Percentiles rank a stretch among this genome's conserved stretches.
Evolutionary conservation across 352 stramenopile species (phyloP).

Genomic region (Globisporangium echinulatum): DNA sequence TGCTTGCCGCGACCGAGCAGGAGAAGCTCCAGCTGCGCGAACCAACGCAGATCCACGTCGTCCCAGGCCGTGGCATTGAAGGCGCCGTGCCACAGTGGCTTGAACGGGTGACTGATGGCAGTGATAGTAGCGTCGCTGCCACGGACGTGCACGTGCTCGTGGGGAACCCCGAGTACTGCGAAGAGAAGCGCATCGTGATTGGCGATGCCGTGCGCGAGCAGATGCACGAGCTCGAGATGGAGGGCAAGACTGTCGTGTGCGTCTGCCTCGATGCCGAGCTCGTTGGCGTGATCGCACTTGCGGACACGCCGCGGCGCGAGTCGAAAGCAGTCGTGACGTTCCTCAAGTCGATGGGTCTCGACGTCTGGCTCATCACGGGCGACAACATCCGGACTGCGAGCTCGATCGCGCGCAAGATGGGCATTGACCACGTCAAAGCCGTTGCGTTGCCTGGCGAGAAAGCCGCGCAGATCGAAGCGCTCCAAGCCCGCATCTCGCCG

Average conservation of each 20-base stretch:
- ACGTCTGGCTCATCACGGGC: constrained; percentile 87
- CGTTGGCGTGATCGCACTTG: constrained; percentile 68
- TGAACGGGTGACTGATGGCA: constrained; percentile 2
- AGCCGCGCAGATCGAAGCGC: constrained; percentile 84
- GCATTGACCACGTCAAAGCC: constrained; percentile 81
- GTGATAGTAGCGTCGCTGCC: not conserved
- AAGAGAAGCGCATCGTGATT: constrained; percentile 71
- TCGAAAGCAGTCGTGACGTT: constrained; percentile 62
- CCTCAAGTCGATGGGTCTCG: constrained; percentile 74
- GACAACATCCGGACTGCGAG: constrained; percentile 91
- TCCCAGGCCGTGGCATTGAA: constrained; percentile 76
- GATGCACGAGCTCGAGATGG: constrained; percentile 79
- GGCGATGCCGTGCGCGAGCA: constrained; percentile 50
- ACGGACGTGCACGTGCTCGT: constrained; percentile 50
- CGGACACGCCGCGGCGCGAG: constrained; percentile 70
- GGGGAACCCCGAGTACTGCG: constrained; percentile 73
- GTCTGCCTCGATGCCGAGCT: constrained; percentile 67
- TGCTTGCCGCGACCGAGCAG: constrained; percentile 63
- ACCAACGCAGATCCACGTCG: constrained; percentile 62
- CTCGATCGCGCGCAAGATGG: constrained; percentile 85
- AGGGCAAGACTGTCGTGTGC: constrained; percentile 82
- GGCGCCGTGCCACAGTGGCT: constrained; percentile 41
- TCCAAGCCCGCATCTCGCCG: constrained; percentile 66
- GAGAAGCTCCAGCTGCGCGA: constrained; percentile 73
- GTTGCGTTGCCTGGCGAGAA: constrained; percentile 93